A percentile compares a stretch with the other conserved stretches of the same genome.
Evolutionary conservation across 2,329 filamentous ascomycete genomes (phyloP).

Genomic region (Plectosphaerella plurivora): DNA sequence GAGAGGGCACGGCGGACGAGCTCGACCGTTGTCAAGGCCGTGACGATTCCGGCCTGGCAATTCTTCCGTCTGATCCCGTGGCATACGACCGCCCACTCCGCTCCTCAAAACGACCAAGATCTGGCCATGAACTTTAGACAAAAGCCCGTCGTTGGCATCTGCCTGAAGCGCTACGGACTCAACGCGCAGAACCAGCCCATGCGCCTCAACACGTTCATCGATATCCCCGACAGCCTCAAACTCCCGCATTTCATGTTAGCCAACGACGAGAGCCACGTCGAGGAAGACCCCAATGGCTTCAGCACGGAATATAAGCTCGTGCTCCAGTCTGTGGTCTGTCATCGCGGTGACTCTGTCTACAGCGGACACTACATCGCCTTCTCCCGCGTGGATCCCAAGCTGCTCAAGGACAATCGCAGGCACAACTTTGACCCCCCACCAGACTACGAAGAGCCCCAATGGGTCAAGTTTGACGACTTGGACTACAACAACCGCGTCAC

Average conservation of each 20-base stretch:
- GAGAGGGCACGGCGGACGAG: conserved; percentile 38
- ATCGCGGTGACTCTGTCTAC: conserved; percentile 78
- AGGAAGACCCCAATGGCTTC: conserved; percentile 55
- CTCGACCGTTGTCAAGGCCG: conserved; percentile 64
- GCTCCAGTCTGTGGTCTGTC: conserved; percentile 87
- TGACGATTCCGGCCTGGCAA: conserved; percentile 95
- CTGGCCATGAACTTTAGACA: conserved; percentile 85
- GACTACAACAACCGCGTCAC: conserved; percentile 61
- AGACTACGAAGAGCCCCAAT: conserved; percentile 67
- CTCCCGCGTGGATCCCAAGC: conserved; percentile 65
- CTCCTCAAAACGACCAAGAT: conserved; percentile 65
- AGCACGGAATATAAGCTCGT: conserved; percentile 91
- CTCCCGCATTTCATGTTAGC: conserved; percentile 83
- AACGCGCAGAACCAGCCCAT: conserved; percentile 62
- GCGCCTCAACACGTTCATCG: conserved; percentile 76
- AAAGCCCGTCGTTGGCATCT: conserved; percentile 85
- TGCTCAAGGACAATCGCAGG: conserved; percentile 55
- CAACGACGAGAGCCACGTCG: conserved; percentile 61
- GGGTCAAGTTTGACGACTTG: conserved; percentile 94
- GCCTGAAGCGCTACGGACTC: conserved; percentile 84
- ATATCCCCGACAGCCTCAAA: conserved; percentile 78
- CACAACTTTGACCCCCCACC: conserved; percentile 54
- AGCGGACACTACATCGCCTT: conserved; percentile 91
- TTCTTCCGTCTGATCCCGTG: conserved; percentile 94
- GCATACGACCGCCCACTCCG: conserved; percentile 61